Evolutionary conservation across 1,139 yeast genomes (phyloP).

Genomic region (Nakaseomyces nivariensis): DNA sequence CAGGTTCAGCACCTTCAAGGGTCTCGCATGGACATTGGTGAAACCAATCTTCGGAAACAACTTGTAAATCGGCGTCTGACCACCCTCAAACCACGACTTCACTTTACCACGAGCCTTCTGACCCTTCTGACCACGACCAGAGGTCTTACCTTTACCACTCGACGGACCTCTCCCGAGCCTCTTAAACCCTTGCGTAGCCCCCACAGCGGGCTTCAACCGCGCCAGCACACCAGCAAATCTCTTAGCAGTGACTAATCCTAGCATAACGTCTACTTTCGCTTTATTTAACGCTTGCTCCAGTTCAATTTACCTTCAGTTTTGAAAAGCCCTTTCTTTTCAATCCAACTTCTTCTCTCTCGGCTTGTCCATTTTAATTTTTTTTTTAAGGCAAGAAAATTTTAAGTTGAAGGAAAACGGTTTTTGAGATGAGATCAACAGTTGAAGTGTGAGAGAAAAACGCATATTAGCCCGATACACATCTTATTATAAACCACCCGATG

Average conservation of each 20-base stretch:
- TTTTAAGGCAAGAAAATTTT: background rate
- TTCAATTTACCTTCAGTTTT: background rate
- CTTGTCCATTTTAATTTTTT: background rate
- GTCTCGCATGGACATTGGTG: conserved; percentile 45
- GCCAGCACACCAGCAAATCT: conserved; percentile 27
- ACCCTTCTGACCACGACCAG: conserved; percentile 98
- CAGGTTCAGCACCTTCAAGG: conserved; percentile 46
- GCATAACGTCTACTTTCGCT: background rate
- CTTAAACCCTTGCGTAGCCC: conserved; percentile 39
- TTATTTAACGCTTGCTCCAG: no score
- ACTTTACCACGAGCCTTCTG: conserved; percentile 92
- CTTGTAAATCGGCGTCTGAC: conserved; percentile 89
- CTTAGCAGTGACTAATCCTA: background rate
- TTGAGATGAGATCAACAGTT: no score
- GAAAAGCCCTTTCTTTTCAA: background rate
- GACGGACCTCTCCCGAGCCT: conserved; percentile 97
- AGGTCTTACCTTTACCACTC: conserved; percentile 83
- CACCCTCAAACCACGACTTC: conserved; percentile 96
- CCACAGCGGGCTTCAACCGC: conserved; percentile 30
- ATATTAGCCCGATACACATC: no score
- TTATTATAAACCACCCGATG: background rate
- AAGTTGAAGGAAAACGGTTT: no score
- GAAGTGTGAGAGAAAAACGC: no score
- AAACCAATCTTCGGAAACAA: conserved; percentile 89
- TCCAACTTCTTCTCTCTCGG: no score